Evolutionary conservation across 73 alveolate genomes (phyloP).

Genomic region (Paramecium biaurelia): DNA sequence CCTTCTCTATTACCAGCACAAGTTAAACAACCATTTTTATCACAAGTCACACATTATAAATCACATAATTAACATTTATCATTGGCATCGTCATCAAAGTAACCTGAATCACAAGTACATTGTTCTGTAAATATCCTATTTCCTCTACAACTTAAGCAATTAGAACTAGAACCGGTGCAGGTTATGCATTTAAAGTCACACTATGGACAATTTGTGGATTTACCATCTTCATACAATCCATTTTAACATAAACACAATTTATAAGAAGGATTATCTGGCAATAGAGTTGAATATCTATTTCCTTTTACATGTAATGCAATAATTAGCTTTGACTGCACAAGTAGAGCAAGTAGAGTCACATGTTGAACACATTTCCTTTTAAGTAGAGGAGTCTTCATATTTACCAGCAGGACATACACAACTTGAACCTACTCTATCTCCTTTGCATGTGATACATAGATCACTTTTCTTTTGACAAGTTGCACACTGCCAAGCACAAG

Average conservation of each 20-base stretch:
- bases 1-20: slow-evolving; percentile 44
- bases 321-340: background rate
- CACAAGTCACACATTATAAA: background rate
- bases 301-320: background rate
- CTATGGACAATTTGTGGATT: background rate
- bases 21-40: background rate
- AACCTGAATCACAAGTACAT: background rate
- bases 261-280: background rate
- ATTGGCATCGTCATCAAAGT: background rate
- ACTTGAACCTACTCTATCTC: background rate
- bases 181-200: background rate
- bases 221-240: background rate
- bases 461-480: background rate
- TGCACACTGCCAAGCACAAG: background rate
- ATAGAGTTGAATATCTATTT: background rate
- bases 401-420: background rate
- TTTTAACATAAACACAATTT: background rate
- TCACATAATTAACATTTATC: background rate
- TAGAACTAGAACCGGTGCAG: background rate
- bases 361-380: background rate
- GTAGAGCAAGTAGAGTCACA: background rate
- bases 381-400: background rate
- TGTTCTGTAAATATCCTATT: background rate
- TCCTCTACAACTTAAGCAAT: slow-evolving; percentile 19
- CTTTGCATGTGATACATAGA: background rate